These are phyloP conservation scores for Puccinia hordei DNA, from an alignment of 1,284 basidiomycete genomes.

Conservation along the genomic window DNA sequence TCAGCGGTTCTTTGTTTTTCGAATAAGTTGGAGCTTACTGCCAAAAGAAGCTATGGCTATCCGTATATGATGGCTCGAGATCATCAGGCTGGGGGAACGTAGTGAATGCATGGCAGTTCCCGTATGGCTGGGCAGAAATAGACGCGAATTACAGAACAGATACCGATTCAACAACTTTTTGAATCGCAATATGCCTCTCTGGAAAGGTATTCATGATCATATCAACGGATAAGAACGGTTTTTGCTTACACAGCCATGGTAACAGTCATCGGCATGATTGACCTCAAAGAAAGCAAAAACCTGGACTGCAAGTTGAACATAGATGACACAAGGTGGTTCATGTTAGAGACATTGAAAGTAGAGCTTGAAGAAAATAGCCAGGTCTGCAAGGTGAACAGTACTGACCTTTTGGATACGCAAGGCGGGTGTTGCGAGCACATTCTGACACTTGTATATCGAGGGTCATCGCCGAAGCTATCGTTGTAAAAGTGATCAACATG, in stretches of 20 bases:
- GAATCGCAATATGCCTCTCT: not conserved
- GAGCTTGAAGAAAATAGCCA: not conserved
- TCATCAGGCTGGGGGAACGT: conserved; percentile 21
- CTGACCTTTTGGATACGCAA: conserved; percentile 7
- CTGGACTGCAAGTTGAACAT: not conserved
- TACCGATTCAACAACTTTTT: not conserved
- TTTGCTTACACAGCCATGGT: conserved; percentile 25
- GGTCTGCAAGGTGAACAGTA: not conserved
- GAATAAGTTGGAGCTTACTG: not conserved
- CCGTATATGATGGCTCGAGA: conserved; percentile 1
- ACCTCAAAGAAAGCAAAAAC: conserved; percentile 15
- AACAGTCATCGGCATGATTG: conserved; percentile 20
- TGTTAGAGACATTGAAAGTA: not conserved
- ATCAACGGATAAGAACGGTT: not conserved
- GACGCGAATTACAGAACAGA: not conserved
- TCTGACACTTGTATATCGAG: conserved; percentile 16
- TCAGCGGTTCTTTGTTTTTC: not conserved
- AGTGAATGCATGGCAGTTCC: conserved; percentile 12
- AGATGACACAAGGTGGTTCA: not conserved
- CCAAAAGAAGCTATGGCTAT: conserved; percentile 26
- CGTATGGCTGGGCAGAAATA: conserved; percentile 8
- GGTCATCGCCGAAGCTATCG: conserved; percentile 8
- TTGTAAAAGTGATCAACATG: not conserved
- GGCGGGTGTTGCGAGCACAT: conserved; percentile 3
- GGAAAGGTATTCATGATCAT: not conserved